A percentile compares a stretch with the other conserved stretches of the same genome.
Conservation (phyloP, 345 rosid genomes). For the Salix dunnii region DNA sequence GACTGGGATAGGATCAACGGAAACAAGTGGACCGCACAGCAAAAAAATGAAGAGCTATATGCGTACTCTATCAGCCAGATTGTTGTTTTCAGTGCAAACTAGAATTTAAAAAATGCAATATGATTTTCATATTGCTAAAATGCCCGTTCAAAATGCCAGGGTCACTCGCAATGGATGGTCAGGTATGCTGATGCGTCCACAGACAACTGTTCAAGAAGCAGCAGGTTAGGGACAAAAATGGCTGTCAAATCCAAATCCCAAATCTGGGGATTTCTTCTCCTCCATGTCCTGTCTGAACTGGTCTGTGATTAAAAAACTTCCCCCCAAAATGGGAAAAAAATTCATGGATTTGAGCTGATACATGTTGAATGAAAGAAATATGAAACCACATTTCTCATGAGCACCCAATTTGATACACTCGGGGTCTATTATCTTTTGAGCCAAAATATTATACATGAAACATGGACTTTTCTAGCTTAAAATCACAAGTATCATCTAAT, state of each 20-base stretch:
- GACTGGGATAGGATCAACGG: not conserved
- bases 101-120: not conserved
- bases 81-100: not conserved
- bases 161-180: no score
- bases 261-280: not conserved
- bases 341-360: no score
- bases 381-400: not conserved
- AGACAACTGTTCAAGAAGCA: not conserved
- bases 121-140: not conserved
- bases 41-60: not conserved
- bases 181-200: not conserved
- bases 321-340: no score
- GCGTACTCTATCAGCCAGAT: not conserved
- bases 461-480: not conserved
- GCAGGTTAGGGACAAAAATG: not conserved
- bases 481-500: slow-evolving; percentile 26
- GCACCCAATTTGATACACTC: not conserved
- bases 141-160: no score
- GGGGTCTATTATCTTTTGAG: not conserved
- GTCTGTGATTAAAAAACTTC: no score
- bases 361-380: no score
- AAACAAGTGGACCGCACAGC: not conserved
- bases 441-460: not conserved
- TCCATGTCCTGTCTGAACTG: not conserved
- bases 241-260: not conserved